These are phyloP conservation scores for Dimargaris cristalligena DNA, from an alignment of 192 early-diverging fungal genomes.

Conservation along the genomic window DNA sequence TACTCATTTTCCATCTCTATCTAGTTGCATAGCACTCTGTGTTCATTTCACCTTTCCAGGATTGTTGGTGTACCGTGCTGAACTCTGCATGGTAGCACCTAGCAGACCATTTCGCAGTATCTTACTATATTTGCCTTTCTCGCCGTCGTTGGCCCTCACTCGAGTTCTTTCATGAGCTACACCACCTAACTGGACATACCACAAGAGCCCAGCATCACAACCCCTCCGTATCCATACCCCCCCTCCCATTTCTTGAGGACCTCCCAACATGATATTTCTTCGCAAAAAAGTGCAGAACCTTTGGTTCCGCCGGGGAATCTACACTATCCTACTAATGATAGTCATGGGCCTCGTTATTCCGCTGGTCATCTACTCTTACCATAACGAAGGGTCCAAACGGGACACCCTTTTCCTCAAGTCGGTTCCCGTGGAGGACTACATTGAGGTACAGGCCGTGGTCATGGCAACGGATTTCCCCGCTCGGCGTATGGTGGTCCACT, in stretches of 20 bases:
- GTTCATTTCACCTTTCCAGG: too few species aligned
- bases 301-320: not conserved
- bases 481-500: not conserved
- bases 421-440: not conserved
- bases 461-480: not conserved
- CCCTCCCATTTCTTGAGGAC: not conserved
- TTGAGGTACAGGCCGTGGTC: not conserved
- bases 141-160: not conserved
- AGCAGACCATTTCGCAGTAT: too few species aligned
- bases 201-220: not conserved
- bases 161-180: not conserved
- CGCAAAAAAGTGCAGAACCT: not conserved
- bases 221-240: not conserved
- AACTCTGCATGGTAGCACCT: too few species aligned
- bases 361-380: not conserved
- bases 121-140: not conserved
- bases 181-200: not conserved
- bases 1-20: too few species aligned
- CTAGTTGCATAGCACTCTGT: too few species aligned
- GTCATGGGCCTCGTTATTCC: not conserved
- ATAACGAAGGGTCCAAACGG: not conserved
- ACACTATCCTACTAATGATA: not conserved
- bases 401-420: not conserved
- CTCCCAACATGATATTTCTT: not conserved
- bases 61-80: too few species aligned